These are phyloP conservation scores for Phytophthora tentaculata DNA, from an alignment of 352 stramenopile genomes.

Conservation along the genomic window DNA sequence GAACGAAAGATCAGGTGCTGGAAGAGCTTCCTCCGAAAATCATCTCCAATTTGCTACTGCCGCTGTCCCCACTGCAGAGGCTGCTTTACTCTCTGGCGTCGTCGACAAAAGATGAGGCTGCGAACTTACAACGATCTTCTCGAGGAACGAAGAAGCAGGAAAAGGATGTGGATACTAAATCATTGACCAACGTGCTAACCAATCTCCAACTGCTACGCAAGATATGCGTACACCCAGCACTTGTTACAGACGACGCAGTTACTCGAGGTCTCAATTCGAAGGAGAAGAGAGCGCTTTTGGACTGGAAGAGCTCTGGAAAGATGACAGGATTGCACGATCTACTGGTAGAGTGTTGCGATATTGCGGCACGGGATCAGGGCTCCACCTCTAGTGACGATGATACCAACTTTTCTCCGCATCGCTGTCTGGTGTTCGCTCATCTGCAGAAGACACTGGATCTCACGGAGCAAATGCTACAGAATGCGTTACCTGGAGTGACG, in stretches of 20 bases:
- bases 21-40: slow-evolving; percentile 97
- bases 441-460: slow-evolving; percentile 94
- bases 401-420: slow-evolving; percentile 57
- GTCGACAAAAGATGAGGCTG: slow-evolving; percentile 20
- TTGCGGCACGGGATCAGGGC: slow-evolving; percentile 31
- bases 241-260: slow-evolving; percentile 65
- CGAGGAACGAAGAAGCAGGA: not conserved
- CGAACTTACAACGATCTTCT: slow-evolving; percentile 8
- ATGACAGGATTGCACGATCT: slow-evolving; percentile 82
- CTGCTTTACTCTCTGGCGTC: slow-evolving; percentile 78
- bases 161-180: slow-evolving; percentile 14
- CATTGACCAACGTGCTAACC: slow-evolving; percentile 50
- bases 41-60: slow-evolving; percentile 93
- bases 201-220: slow-evolving; percentile 88
- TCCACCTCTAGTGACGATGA: slow-evolving; percentile 23
- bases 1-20: slow-evolving; percentile 97
- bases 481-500: slow-evolving; percentile 62
- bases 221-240: slow-evolving; percentile 94
- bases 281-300: slow-evolving; percentile 33
- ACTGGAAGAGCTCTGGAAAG: slow-evolving; percentile 93
- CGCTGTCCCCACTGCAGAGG: slow-evolving; percentile 89
- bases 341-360: slow-evolving; percentile 75
- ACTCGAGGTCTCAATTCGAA: slow-evolving; percentile 25
- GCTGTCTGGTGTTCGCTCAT: slow-evolving; percentile 97
- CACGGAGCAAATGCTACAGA: slow-evolving; percentile 89